Evolutionary conservation across 2,329 filamentous ascomycete genomes (phyloP).

Genomic region (Neonectria coccinea): DNA sequence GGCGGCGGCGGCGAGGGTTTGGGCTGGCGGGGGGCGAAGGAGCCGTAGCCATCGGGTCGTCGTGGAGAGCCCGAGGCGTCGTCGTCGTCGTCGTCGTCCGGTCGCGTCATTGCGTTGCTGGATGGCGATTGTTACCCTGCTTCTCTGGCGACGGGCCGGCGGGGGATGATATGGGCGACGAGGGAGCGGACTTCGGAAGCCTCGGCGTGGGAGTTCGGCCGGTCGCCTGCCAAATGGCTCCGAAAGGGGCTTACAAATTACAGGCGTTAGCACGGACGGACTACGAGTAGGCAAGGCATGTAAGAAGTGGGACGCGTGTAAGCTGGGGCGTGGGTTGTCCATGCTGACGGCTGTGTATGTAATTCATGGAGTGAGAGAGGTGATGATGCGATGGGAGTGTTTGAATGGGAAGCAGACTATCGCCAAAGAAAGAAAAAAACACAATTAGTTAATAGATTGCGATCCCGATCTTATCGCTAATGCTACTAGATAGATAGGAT

Average conservation of each 20-base stretch:
- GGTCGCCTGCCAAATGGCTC: background rate
- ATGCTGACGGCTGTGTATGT: background rate
- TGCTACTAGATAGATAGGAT: too few relatives aligned
- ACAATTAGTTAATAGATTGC: background rate
- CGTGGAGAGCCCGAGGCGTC: constrained; percentile 2
- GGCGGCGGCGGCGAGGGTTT: background rate
- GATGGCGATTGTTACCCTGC: background rate
- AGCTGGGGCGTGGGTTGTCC: background rate
- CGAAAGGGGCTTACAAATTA: background rate
- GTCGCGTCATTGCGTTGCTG: background rate
- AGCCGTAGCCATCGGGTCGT: constrained; percentile 26
- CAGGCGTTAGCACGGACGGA: too few relatives aligned
- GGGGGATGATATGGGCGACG: background rate
- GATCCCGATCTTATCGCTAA: background rate
- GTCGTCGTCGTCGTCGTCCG: background rate
- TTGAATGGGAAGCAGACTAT: background rate
- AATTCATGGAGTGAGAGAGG: background rate
- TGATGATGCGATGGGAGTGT: background rate
- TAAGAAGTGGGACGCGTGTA: too few relatives aligned
- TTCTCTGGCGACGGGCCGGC: background rate
- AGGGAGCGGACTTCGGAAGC: background rate
- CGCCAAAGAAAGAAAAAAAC: background rate
- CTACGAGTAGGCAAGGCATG: too few relatives aligned
- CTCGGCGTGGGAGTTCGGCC: background rate
- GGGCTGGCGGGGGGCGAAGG: constrained; percentile 21